Evolutionary conservation across 768 basidiomycete species (phyloP).

Genomic region (Termitomyces sp.): DNA sequence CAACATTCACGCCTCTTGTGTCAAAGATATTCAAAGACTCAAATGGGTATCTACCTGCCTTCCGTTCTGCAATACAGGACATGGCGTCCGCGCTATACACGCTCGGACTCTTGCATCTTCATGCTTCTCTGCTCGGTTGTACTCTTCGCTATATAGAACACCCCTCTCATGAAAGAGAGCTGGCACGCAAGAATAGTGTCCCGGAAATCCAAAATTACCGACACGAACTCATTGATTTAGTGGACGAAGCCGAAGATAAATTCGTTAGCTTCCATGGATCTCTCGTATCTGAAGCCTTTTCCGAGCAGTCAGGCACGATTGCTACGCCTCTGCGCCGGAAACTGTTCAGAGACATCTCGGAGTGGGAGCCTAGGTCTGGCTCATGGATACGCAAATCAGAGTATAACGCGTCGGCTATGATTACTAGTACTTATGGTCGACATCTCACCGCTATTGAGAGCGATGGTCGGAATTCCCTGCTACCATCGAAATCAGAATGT

Average conservation of each 20-base stretch:
- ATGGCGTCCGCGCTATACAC: conserved; percentile 25
- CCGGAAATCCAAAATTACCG: conserved; percentile 27
- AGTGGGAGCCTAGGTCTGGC: conserved; percentile 41
- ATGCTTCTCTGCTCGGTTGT: conserved; percentile 49
- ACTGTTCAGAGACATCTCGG: conserved; percentile 26
- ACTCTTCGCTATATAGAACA: conserved; percentile 42
- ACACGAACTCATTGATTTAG: conserved; percentile 33
- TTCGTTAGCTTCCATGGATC: conserved; percentile 29
- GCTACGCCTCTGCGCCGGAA: conserved; percentile 6
- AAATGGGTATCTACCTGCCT: conserved; percentile 6
- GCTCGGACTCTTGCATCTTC: conserved; percentile 31
- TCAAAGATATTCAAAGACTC: conserved; percentile 11
- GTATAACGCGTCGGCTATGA: conserved; percentile 1
- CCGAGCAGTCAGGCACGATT: background rate
- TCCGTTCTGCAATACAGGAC: conserved; percentile 14
- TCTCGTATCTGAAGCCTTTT: conserved; percentile 3
- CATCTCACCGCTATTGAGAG: background rate
- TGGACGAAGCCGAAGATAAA: conserved; percentile 46
- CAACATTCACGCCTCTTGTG: conserved; percentile 14
- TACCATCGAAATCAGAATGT: background rate
- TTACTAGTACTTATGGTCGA: background rate
- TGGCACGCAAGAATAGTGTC: conserved; percentile 13
- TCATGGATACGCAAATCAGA: conserved; percentile 31
- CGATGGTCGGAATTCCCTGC: background rate
- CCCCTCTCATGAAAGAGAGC: conserved; percentile 14